A percentile compares a stretch with the other conserved stretches of the same genome.
Conservation (phyloP, 202 grass and related monocot species). For the Zizania palustris region DNA sequence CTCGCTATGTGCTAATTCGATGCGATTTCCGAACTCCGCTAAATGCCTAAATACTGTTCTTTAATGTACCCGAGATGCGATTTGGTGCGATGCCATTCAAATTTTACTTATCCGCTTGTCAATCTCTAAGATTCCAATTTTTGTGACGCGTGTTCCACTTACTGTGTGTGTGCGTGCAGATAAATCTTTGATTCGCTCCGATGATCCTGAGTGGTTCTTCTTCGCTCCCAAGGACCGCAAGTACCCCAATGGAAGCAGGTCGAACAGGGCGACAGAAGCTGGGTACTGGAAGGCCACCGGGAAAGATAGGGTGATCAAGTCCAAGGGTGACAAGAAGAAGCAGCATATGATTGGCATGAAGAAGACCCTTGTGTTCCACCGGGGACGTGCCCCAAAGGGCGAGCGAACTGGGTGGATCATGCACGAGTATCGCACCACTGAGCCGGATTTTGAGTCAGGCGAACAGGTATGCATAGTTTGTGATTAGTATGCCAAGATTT, state of each 20-base stretch:
- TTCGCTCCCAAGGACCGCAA: slow-evolving; percentile 95
- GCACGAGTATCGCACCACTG: slow-evolving; percentile 92
- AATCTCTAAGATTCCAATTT: slow-evolving; percentile 5
- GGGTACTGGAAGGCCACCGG: slow-evolving; percentile 97
- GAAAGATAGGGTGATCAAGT: slow-evolving; percentile 80
- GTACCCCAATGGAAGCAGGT: slow-evolving; percentile 80
- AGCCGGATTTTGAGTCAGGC: slow-evolving; percentile 69
- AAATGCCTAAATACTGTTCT: not conserved
- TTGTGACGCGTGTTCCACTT: slow-evolving; percentile 7
- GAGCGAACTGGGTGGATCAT: slow-evolving; percentile 89
- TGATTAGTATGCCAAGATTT: not conserved
- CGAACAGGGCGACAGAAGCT: slow-evolving; percentile 76
- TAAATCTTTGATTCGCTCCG: slow-evolving; percentile 79
- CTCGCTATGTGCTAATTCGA: slow-evolving; percentile 21
- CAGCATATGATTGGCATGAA: slow-evolving; percentile 81
- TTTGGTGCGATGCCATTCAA: slow-evolving; percentile 38
- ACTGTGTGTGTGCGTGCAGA: slow-evolving; percentile 43
- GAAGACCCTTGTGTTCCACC: slow-evolving; percentile 94
- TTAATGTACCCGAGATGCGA: slow-evolving; percentile 41
- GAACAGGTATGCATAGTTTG: slow-evolving; percentile 62
- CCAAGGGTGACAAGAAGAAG: slow-evolving; percentile 65
- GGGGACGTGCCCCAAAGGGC: slow-evolving; percentile 72
- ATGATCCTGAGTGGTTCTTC: slow-evolving; percentile 98
- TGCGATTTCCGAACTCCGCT: slow-evolving; percentile 46
- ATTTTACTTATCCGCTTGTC: slow-evolving; percentile 18